Evolutionary conservation across 306 rosid species (phyloP), one percentile per base, ranked within the genome.

Genomic region (Vicia sativa): DNA sequence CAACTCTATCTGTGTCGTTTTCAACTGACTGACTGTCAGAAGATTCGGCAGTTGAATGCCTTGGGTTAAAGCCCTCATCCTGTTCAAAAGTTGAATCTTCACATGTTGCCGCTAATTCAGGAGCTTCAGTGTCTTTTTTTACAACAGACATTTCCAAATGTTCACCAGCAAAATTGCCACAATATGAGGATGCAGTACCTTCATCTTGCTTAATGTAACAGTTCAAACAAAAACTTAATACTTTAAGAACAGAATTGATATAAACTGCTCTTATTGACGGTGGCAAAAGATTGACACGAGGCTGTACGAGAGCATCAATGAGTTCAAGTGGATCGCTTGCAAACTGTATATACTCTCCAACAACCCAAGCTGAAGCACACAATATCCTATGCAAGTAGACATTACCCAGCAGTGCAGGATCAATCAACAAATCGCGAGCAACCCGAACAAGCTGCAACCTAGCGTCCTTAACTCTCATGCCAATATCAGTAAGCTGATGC

Each of bases 371-470:
- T 75, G 90, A 81, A 23, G 90, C 97, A 13, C 91, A 93, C 69
- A 93, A 70, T 75, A 86, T 83, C 79, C 86, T 77, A 70, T 90
- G 87, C 71, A 93, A 55, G 85, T 76, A 82, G 62, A 71, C 85
- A 77, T 93, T 86, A 56, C 97, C 95, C 55, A 86, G 88, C 65
- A 93, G 83, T 59, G 97, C 97, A n/a, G 97, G 98, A 82, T 90
- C 98, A 69, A 93, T 93, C 84, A 93, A 80, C 62, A 93, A 74
- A 85, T 85, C 90, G 11, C 89, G 95, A 68, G 76, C 79, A 60
- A 88, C 90, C 69, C 78, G 85, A 38, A 88, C 91, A 76, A 90
- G 97, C 82, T 81, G 86, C 38, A 86, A 75, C 70, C 96, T 93
- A 55, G 83, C 95, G 79, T 93, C 98, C 83, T 71, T 85, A 50